These are phyloP conservation scores for Babesia ovis DNA, from an alignment of 169 alveolate species.

Conservation along the genomic window DNA sequence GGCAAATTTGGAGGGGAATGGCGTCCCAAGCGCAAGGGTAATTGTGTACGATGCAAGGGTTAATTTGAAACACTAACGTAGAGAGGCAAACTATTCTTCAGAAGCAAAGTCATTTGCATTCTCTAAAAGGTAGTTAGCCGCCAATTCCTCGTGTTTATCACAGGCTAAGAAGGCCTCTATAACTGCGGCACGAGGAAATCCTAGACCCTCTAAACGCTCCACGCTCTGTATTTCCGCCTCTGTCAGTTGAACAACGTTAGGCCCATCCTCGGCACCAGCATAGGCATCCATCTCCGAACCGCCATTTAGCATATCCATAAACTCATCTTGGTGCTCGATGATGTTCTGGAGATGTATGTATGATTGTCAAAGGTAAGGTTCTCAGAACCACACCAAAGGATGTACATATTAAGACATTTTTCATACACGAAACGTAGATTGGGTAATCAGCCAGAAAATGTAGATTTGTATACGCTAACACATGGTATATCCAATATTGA, in stretches of 20 bases:
- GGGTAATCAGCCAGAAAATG: no score
- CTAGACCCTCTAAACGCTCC: slow-evolving; percentile 84
- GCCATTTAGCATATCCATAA: slow-evolving; percentile 60
- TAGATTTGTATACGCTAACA: no score
- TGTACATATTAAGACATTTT: no score
- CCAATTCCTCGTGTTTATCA: slow-evolving; percentile 93
- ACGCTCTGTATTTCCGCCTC: slow-evolving; percentile 89
- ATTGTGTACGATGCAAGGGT: no score
- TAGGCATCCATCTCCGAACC: slow-evolving; percentile 58
- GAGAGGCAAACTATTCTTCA: slow-evolving; percentile 14
- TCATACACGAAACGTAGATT: no score
- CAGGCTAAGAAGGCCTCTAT: slow-evolving; percentile 95
- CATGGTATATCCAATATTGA: background rate
- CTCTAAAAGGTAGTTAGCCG: slow-evolving; percentile 87
- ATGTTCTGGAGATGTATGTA: slow-evolving; percentile 69
- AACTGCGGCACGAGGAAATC: slow-evolving; percentile 91
- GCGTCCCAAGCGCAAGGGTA: no score
- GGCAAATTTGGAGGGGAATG: no score
- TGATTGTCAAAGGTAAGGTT: no score
- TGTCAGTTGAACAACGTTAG: slow-evolving; percentile 77
- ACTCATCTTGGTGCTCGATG: slow-evolving; percentile 85
- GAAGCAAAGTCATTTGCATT: slow-evolving; percentile 74
- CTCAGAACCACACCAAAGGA: no score
- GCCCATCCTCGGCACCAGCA: slow-evolving; percentile 27
- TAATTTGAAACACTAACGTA: no score